These are phyloP conservation scores for Komagataella mondaviorum DNA, from an alignment of 805 yeast genomes.

Conservation along the genomic window DNA sequence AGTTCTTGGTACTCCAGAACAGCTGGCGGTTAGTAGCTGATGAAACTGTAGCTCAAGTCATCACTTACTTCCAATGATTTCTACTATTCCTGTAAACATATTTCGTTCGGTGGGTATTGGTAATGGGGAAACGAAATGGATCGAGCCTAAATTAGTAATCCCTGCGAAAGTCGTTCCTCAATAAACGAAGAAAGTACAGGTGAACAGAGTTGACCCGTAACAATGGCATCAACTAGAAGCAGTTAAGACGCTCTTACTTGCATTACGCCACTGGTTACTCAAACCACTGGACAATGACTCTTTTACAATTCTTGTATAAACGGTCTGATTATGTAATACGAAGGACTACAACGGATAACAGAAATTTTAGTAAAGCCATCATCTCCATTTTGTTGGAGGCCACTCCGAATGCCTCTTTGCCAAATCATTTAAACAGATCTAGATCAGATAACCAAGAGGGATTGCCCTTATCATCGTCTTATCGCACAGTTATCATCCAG, in stretches of 20 bases:
- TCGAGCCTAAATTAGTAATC: neutral
- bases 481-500: neutral
- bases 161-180: neutral
- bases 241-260: too few relatives aligned
- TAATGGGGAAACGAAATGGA: neutral
- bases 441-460: neutral
- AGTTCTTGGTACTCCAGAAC: constrained; percentile 30
- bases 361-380: neutral
- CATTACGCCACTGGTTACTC: neutral
- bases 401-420: neutral
- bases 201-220: neutral
- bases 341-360: neutral
- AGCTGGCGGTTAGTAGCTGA: constrained; percentile 11
- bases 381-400: neutral
- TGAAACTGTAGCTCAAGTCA: constrained; percentile 3
- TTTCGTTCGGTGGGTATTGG: neutral
- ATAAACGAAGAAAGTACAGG: neutral
- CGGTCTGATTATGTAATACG: too few relatives aligned
- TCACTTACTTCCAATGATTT: constrained; percentile 49
- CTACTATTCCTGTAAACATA: constrained; percentile 95
- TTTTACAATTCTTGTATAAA: too few relatives aligned
- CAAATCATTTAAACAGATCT: neutral
- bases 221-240: too few relatives aligned
- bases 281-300: too few relatives aligned
- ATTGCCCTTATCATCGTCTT: neutral